Evolutionary conservation across 2,329 filamentous ascomycete genomes (phyloP).

Genomic region (Phialemoniopsis sp.): DNA sequence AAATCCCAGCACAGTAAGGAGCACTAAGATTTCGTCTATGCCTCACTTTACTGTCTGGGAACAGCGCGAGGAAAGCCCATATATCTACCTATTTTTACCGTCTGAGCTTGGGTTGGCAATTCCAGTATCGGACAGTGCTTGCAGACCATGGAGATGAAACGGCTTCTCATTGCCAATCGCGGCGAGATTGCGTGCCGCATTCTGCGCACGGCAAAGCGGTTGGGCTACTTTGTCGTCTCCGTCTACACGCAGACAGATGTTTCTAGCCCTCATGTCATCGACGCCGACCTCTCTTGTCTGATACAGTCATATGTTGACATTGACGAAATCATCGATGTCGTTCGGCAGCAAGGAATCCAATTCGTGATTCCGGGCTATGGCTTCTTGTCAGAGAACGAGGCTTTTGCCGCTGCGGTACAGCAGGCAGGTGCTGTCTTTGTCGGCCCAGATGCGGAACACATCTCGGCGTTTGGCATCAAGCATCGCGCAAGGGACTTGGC

Average conservation of each 20-base stretch:
- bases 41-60: too few relatives aligned
- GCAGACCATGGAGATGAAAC: slow-evolving; percentile 1
- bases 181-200: slow-evolving; percentile 55
- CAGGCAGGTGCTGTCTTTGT: slow-evolving; percentile 52
- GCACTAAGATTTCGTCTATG: too few relatives aligned
- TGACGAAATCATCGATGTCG: slow-evolving; percentile 20
- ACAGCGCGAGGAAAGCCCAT: too few relatives aligned
- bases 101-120: too few relatives aligned
- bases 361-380: slow-evolving; percentile 63
- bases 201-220: slow-evolving; percentile 17
- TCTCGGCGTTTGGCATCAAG: slow-evolving; percentile 55
- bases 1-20: too few relatives aligned
- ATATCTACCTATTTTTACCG: too few relatives aligned
- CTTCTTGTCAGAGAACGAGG: slow-evolving; percentile 58
- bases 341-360: slow-evolving; percentile 38
- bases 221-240: slow-evolving; percentile 26
- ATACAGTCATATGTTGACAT: slow-evolving; percentile 11
- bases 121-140: too few relatives aligned
- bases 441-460: slow-evolving; percentile 48
- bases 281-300: slow-evolving; percentile 12
- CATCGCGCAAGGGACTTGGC: slow-evolving; percentile 47
- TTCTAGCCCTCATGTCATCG: slow-evolving; percentile 11
- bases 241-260: slow-evolving; percentile 35
- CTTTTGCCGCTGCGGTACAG: slow-evolving; percentile 49
- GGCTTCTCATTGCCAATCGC: slow-evolving; percentile 49